Evolutionary conservation across 768 basidiomycete species (phyloP).

Genomic region (Phanerodontia chrysosporium): DNA sequence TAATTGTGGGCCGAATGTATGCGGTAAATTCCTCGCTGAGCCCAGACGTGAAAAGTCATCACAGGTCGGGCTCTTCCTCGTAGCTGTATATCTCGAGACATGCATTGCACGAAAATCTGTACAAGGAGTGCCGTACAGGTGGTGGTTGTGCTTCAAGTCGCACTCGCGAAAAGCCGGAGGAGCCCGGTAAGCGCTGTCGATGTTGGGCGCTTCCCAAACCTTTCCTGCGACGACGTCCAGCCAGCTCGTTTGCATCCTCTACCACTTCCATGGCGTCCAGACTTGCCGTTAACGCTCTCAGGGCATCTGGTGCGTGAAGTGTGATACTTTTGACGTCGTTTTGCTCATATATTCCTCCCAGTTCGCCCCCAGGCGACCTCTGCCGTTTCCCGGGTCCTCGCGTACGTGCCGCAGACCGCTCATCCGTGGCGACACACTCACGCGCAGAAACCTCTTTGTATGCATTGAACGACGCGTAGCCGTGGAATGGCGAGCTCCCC

Average conservation of each 20-base stretch:
- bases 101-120: too few relatives aligned
- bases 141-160: neutral
- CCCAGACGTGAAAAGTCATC: too few relatives aligned
- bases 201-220: neutral
- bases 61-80: too few relatives aligned
- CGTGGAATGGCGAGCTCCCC: slow-evolving; percentile 59
- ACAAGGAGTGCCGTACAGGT: too few relatives aligned
- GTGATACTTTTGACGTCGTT: neutral
- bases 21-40: too few relatives aligned
- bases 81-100: too few relatives aligned
- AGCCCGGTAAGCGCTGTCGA: slow-evolving; percentile 1
- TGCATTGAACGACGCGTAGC: slow-evolving; percentile 30
- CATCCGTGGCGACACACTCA: neutral
- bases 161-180: slow-evolving; percentile 13
- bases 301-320: slow-evolving; percentile 47
- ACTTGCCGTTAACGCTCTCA: slow-evolving; percentile 62
- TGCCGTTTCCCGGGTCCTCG: slow-evolving; percentile 24
- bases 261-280: slow-evolving; percentile 55
- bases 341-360: slow-evolving; percentile 19
- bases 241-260: slow-evolving; percentile 6
- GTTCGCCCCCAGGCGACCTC: slow-evolving; percentile 44
- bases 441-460: neutral
- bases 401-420: slow-evolving; percentile 19
- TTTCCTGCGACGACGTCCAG: slow-evolving; percentile 11
- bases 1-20: too few relatives aligned